Evolutionary conservation across 73 alveolate genomes (phyloP).

Genomic region (Diophrys sp.): DNA sequence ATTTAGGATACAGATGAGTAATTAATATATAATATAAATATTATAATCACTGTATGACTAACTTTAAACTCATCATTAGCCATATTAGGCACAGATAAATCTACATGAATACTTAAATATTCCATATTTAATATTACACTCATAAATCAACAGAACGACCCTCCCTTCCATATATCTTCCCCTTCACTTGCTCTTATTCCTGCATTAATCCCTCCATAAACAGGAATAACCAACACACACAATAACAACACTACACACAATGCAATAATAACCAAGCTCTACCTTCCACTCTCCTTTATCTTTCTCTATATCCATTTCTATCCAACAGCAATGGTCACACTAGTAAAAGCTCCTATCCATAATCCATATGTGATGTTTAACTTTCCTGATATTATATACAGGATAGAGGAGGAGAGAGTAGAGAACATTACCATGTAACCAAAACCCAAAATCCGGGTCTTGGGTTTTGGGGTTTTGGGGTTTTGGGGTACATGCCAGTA

Average conservation of each 20-base stretch:
- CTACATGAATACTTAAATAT: too few species aligned
- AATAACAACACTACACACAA: constrained; percentile 6
- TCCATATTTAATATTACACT: too few species aligned
- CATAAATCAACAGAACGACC: too few species aligned
- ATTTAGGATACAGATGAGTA: too few species aligned
- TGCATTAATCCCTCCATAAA: constrained; percentile 13
- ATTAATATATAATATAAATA: too few species aligned
- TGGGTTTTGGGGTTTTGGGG: too few species aligned
- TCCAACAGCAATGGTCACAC: neutral
- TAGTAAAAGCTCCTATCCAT: constrained; percentile 2
- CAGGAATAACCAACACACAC: constrained; percentile 13
- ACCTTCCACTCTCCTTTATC: constrained; percentile 16
- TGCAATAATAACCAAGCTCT: constrained; percentile 2
- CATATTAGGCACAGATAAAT: too few species aligned
- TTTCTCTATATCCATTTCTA: neutral
- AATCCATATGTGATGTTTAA: constrained; percentile 10
- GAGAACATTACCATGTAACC: constrained; percentile 45
- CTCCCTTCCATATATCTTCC: too few species aligned
- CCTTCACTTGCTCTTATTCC: neutral
- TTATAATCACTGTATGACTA: too few species aligned
- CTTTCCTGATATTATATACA: neutral
- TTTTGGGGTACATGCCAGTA: constrained; percentile 66
- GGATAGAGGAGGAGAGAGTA: constrained; percentile 19
- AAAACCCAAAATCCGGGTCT: too few species aligned
- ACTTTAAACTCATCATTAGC: too few species aligned